Evolutionary conservation across 1,284 basidiomycete genomes (phyloP), one percentile per base, ranked within the genome.

Genomic region (Gymnopus androsaceus): DNA sequence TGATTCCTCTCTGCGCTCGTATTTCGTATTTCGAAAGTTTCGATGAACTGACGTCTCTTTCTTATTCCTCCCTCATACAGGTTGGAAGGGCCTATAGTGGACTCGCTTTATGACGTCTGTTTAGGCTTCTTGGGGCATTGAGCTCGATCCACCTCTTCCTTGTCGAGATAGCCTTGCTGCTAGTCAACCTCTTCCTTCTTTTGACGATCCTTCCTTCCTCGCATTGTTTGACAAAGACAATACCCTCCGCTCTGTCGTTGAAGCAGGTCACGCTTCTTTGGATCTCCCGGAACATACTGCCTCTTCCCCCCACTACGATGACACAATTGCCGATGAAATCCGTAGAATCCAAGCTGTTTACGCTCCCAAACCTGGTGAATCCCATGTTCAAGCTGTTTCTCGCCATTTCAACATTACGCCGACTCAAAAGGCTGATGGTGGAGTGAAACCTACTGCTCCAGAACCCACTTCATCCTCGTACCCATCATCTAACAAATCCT

Each of bases 71-170:
- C n/a, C n/a, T n/a, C n/a, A n/a, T n/a, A n/a, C 4, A 83, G 85
- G 62, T 71, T 85, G 36, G 87, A 90, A 64, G 87, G 87, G 1
- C 83, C 84, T 6, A 80, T 89, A 60, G 87, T 89, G 58, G 80
- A 89, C 58, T 76, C 84, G 4, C 78, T 92, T 61, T 91, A 90
- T 70, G 89, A 92, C 67, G 84, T 83, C 68, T 84, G 85, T 14
- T 77, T 92, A 36, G 76, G 88, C 59, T 82, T 80, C 28, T 12
- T 90, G 86, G 86, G 78, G 74, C 59, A 80, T 82, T 56, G 69
- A 69, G 25, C 74, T 90, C 57, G 66, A 77, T 14, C 88, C 88
- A 4, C 75, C 82, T 3, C 68, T 89, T 4, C 88, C 88, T 11
- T 60, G 61, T 31, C 38, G 28, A 36, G 52, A 55, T 25, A 54